Base-by-base conservation (phyloP, 177 flowering plant genomes). In the Telopea speciosissima region DNA sequence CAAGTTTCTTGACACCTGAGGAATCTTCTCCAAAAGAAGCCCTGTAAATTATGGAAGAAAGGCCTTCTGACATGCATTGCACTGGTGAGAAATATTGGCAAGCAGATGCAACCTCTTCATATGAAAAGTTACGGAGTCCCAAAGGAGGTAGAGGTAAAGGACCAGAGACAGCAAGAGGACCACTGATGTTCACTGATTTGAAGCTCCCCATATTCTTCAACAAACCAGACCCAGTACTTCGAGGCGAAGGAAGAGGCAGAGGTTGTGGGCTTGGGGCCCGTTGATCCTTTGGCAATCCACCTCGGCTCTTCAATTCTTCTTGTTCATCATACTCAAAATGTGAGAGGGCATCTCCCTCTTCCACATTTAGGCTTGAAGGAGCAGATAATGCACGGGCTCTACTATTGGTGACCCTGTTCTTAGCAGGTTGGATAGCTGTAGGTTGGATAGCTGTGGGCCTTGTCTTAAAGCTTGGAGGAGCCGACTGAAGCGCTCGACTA, bases 241-340 rank as follows among this genome's bases (percentile, higher is more conserved):
- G 89, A 14, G 92, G 91, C 4, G 96, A 87, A 19, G 98, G 99
- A 71, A 95, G 96, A 62, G 99, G 99, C 72, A 95, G 90, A 24
- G 99, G 98, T 69, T 87, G 91, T 24, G 99, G 93, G 75, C 77
- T 84, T 22, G 83, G 82, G 11, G 81, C 66, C 12, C 68, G 72
- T n/a, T 74, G 87, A 63, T 90, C 96, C 77, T 85, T 87, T 19
- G 73, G 70, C 24, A 79, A 70, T 59, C 82, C 83, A 69, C 66
- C 69, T 8, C 81, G 83, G 44, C 49, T 65, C 78, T 74, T 88
- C 10, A 83, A 67, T 13, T 88, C 93, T 60, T 88, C 97, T 21
- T 80, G 84, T 44, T 92, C 93, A 12, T 88, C 89, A 77, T 33
- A 83, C 62, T 88, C 94, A 74, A 67, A 68, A 54, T 88, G 62